phyloP scores from a whole-genome alignment of 306 rosid species.

The Styphnolobium japonicum region DNA sequence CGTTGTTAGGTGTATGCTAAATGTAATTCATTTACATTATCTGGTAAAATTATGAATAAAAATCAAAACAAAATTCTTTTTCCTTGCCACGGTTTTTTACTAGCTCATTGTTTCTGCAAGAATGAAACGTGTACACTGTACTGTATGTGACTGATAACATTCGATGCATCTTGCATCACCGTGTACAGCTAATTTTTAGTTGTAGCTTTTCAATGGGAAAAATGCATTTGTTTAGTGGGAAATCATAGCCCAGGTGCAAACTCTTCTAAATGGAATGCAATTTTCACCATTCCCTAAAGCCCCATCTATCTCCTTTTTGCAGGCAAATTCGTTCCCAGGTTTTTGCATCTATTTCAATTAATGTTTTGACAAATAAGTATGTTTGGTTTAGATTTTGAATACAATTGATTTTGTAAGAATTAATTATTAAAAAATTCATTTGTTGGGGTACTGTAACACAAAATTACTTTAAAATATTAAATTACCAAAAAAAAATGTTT shows the following conservation, averaged over 20 bases:
- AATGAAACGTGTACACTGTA: conserved; percentile 9
- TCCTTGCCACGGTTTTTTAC: background rate
- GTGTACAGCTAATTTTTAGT: background rate
- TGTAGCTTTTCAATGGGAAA: conserved; percentile 1
- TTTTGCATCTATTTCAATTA: background rate
- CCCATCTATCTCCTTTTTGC: background rate
- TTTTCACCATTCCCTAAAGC: background rate
- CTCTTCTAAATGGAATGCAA: background rate
- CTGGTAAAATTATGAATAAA: background rate
- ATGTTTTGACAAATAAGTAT: background rate
- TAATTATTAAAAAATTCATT: no score
- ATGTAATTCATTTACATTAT: background rate
- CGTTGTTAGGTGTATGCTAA: background rate
- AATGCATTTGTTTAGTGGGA: background rate
- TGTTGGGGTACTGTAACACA: background rate
- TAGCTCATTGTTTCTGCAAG: background rate
- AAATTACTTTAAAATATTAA: background rate
- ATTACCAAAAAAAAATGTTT: background rate
- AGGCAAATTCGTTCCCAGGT: background rate
- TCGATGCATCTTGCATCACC: conserved; percentile 17
- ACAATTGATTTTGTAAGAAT: background rate
- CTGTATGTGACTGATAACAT: background rate
- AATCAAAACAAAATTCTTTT: background rate
- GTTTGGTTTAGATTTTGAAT: background rate
- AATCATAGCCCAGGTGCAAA: background rate